phyloP scores from a whole-genome alignment of 2,329 filamentous ascomycete species.

The Chaetomiaceae sp. region DNA sequence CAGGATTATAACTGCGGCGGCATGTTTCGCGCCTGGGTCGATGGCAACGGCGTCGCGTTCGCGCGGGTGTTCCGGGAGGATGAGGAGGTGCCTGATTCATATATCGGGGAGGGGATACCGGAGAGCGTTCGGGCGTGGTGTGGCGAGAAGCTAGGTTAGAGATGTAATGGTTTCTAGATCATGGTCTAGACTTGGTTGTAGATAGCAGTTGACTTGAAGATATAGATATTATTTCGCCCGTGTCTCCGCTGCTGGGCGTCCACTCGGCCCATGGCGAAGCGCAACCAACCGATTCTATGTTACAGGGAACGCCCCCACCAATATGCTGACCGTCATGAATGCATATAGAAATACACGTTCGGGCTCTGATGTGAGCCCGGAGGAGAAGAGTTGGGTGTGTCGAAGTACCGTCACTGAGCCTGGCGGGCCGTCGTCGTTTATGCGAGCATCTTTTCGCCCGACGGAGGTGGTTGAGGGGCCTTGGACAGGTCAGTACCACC shows the following conservation, averaged over 20 bases:
- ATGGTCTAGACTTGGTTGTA: neutral
- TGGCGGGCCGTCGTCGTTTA: constrained; percentile 10
- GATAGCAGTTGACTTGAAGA: constrained; percentile 1
- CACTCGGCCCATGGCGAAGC: constrained; percentile 16
- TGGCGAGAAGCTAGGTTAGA: constrained; percentile 11
- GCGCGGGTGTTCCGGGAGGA: constrained; percentile 52
- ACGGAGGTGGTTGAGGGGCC: constrained; percentile 24
- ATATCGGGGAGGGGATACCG: constrained; percentile 8
- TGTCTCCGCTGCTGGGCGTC: constrained; percentile 17
- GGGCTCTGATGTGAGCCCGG: constrained; percentile 7
- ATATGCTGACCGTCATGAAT: constrained; percentile 28
- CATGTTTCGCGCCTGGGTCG: constrained; percentile 78
- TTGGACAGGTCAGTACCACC: constrained; percentile 9
- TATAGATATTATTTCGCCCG: constrained; percentile 25
- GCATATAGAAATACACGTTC: constrained; percentile 27
- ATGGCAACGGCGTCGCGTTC: constrained; percentile 52
- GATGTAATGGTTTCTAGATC: no score
- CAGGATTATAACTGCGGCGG: constrained; percentile 82
- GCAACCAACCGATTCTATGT: constrained; percentile 26
- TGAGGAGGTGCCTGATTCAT: constrained; percentile 9
- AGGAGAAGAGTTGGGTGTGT: constrained; percentile 26
- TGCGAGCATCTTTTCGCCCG: constrained; percentile 22
- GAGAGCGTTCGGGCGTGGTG: constrained; percentile 6
- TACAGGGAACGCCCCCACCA: constrained; percentile 28
- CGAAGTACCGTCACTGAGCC: constrained; percentile 6